Conservation (phyloP, 2,329 filamentous ascomycete genomes). For the Epichloe baconii region DNA sequence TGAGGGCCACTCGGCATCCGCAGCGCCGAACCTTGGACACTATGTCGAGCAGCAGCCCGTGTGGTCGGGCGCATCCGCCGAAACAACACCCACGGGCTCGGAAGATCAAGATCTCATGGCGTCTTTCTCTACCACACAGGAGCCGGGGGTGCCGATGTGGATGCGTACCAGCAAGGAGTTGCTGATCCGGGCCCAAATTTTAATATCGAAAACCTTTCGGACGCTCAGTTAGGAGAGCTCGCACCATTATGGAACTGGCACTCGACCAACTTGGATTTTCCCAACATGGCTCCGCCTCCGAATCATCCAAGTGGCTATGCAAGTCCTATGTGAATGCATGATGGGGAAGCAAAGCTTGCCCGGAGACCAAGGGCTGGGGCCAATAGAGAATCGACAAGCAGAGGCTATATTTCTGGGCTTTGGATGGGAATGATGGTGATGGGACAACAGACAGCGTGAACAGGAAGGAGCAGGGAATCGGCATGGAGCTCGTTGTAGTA, state of each 20-base stretch:
- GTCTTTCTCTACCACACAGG: neutral
- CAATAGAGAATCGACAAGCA: no score
- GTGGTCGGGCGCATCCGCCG: constrained; percentile 2
- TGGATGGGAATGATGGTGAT: no score
- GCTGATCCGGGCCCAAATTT: constrained; percentile 5
- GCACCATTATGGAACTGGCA: constrained; percentile 14
- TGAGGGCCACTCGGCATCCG: neutral
- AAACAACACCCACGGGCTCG: neutral
- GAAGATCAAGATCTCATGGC: neutral
- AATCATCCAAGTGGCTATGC: neutral
- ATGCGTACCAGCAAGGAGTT: neutral
- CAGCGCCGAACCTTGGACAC: neutral
- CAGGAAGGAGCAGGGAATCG: no score
- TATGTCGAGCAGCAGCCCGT: neutral
- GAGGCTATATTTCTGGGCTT: no score
- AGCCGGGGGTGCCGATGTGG: neutral
- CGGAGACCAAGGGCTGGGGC: neutral
- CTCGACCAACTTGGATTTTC: constrained; percentile 10
- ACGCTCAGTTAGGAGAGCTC: constrained; percentile 11
- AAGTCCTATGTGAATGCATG: neutral
- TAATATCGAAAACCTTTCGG: constrained; percentile 12
- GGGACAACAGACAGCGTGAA: no score
- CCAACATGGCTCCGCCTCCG: neutral
- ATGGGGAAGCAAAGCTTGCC: neutral
- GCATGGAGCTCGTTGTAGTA: no score